A percentile compares a stretch with the other conserved stretches of the same genome.
Conservation (phyloP, 768 basidiomycete genomes). For the Tricholoma saponaceum region DNA sequence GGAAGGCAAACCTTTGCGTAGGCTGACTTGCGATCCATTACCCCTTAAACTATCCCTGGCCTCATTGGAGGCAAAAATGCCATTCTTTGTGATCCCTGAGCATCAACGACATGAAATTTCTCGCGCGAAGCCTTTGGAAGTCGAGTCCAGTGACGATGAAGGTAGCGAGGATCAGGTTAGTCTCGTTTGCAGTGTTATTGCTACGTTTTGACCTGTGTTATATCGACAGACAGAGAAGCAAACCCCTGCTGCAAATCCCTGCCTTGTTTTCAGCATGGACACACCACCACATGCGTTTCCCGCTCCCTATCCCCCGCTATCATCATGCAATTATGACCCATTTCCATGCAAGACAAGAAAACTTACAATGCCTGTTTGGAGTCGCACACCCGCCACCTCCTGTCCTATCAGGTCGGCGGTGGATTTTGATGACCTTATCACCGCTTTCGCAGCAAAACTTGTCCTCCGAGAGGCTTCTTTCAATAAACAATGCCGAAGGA, state of each 20-base stretch:
- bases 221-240: neutral
- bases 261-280: neutral
- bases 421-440: conserved; percentile 5
- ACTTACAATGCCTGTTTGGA: conserved; percentile 30
- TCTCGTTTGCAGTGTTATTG: neutral
- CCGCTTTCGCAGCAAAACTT: conserved; percentile 9
- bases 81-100: conserved; percentile 18
- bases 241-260: neutral
- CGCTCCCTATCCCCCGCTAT: conserved; percentile 6
- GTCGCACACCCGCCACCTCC: conserved; percentile 17
- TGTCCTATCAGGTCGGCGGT: neutral
- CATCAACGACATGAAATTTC: conserved; percentile 2
- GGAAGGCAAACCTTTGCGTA: conserved; percentile 20
- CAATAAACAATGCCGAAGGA: neutral
- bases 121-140: conserved; percentile 8
- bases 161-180: neutral
- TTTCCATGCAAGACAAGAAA: conserved; percentile 5
- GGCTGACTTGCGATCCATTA: conserved; percentile 15
- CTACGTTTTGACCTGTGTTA: neutral
- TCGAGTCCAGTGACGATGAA: conserved; percentile 1
- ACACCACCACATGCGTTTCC: conserved; percentile 24
- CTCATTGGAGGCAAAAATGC: conserved; percentile 21
- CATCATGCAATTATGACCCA: conserved; percentile 7
- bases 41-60: conserved; percentile 19
- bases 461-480: conserved; percentile 1